Conservation (phyloP, 1,139 yeast species). For the Hansenula sp. region DNA sequence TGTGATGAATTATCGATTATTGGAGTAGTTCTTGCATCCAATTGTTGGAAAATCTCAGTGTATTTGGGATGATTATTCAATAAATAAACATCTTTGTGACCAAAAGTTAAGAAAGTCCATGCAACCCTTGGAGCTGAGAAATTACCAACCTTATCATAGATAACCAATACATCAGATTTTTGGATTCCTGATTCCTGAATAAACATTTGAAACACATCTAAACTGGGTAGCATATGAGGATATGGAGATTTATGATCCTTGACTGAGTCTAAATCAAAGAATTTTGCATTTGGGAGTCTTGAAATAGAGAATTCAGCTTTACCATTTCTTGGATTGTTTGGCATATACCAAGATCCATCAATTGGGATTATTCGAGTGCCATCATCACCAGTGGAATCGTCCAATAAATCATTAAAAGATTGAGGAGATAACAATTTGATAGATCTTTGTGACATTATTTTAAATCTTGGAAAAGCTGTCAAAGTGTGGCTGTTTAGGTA, state of each 20-base stretch:
- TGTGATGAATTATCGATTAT: slow-evolving; percentile 23
- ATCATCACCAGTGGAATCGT: slow-evolving; percentile 10
- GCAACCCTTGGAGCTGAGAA: slow-evolving; percentile 89
- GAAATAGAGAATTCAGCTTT: slow-evolving; percentile 49
- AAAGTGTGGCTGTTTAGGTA: no score
- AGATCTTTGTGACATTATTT: slow-evolving; percentile 22
- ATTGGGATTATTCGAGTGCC: slow-evolving; percentile 53
- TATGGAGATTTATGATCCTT: slow-evolving; percentile 54
- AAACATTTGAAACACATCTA: slow-evolving; percentile 46
- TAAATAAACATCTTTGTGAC: slow-evolving; percentile 63
- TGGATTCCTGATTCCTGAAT: slow-evolving; percentile 41
- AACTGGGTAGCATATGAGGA: slow-evolving; percentile 88
- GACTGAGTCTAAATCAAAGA: slow-evolving; percentile 75
- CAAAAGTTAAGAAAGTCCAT: slow-evolving; percentile 80
- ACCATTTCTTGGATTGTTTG: slow-evolving; percentile 62
- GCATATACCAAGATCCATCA: slow-evolving; percentile 93
- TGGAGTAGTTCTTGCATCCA: slow-evolving; percentile 28
- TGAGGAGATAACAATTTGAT: slow-evolving; percentile 20
- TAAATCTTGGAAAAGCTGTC: no score
- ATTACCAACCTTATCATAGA: slow-evolving; percentile 81
- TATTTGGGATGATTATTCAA: slow-evolving; percentile 68
- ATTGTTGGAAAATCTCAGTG: slow-evolving; percentile 31
- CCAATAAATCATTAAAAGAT: slow-evolving; percentile 17
- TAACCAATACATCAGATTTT: slow-evolving; percentile 56
- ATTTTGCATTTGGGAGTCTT: slow-evolving; percentile 66